Base-by-base conservation (phyloP, 1,284 basidiomycete species). In the Cutaneotrichosporon sp. region DNA sequence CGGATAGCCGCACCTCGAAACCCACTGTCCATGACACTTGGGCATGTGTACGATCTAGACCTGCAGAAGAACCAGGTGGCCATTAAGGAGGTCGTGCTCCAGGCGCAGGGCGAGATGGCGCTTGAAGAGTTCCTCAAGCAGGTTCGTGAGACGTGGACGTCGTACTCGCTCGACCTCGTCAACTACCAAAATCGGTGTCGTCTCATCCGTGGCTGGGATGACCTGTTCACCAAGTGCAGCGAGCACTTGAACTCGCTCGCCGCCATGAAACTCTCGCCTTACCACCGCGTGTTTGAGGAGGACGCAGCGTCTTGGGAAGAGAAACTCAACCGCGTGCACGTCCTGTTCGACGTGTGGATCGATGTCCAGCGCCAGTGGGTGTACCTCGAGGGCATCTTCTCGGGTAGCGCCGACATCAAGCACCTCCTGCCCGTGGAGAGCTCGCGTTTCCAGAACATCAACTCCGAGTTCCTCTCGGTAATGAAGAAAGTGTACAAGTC, bases 401-500 rank as follows among this genome's bases (percentile, higher is more conserved):
- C 93, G n/a, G 94, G 95, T 50, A 97, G 93, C 72, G 94, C 93
- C 30, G 95, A 97, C 76, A 97, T 96, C 86, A 98, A 93, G 81
- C 97, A 99, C 80, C 88, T 99, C 21, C 87, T 99, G 8, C 97
- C 97, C 0, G 91, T 97, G 65, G 97, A 99, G 82, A 95, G 89
- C 73, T 89, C 92, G 40, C 91, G 97, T 40, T 99, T 99, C 84
- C 90, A 92, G 78, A 98, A 95, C 82, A 99, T 99, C 86, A 98
- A 99, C 80, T 88, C 92, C 53, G 97, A 99, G 78, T 99, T 99
- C 83, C 84, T 99, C 62, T 89, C 92, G 0, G 92, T 98, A 69
- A 98, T 99, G 95, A 98, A 98, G 84, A 97, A 96, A 80, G 97
- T 99, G 66, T 94, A 95, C 87, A 99, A 99, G 82, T 97, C 96